Base-by-base conservation (phyloP, 1,139 yeast species). In the Yamadazyma taylorii region DNA sequence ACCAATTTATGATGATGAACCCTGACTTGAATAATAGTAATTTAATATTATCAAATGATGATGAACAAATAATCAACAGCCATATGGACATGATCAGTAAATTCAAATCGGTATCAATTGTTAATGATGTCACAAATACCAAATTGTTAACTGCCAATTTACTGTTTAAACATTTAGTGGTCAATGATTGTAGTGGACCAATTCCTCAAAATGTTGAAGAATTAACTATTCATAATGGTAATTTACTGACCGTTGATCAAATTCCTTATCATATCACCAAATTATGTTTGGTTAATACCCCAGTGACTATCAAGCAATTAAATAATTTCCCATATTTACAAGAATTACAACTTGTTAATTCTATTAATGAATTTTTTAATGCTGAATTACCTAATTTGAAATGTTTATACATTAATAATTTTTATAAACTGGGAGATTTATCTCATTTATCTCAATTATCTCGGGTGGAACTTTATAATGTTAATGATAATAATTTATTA, bases 361-460 rank as follows among this genome's bases (percentile, higher is more conserved):
- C 40, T 10, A 17, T 34, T 13, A 9, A 27, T 17, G 46, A 38
- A 14, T 26, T 21, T 11, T 40, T 40, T 19, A 31, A 31, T 17
- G 36, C 35, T 4, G 34, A 39, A 13, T 31, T 42, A 24, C 45
- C 44, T 9, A 24, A 25, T 12, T 39, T 42, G 21, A 35, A 30
- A 25, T 19, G 28, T 10, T 28, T 45, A 6, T 19, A 34, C 17
- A 34, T 42, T 9, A 36, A 34, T 13, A 36, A 40, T 30, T 42
- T 17, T 17, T 14, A 19, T 16, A 40, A 40, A 25, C 26, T 30
- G 17, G 46, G 44, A 3, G 38, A 40, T 24, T 24, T 42, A 3
- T 14, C 24, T 10, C 39, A 40, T 16, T 33, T 40, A 22, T 22
- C 31, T 2, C 27, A 33, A 5, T 35, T 42, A 7, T 32, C 29